A percentile compares a stretch with the other conserved stretches of the same genome.
These are phyloP conservation scores for Ophiocordyceps camponoti-rufipedis DNA, from an alignment of 2,329 filamentous ascomycete genomes.

Conservation along the genomic window DNA sequence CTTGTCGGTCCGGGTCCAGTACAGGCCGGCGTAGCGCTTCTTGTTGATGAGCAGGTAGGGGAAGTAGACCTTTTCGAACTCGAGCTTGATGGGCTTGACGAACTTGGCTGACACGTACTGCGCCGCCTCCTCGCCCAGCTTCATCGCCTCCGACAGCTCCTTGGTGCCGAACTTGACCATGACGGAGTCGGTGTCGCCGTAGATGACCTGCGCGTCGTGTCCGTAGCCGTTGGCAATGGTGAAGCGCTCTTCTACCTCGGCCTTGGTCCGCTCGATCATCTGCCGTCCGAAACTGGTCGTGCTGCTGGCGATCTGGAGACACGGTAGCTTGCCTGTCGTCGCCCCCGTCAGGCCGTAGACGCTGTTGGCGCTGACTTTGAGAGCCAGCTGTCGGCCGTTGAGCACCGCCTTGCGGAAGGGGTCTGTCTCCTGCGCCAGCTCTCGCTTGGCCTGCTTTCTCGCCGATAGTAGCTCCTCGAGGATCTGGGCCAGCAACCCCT, in stretches of 20 bases:
- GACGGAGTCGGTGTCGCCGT: slow-evolving; percentile 97
- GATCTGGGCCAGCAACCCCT: slow-evolving; percentile 87
- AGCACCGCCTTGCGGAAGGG: slow-evolving; percentile 95
- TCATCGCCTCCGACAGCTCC: slow-evolving; percentile 80
- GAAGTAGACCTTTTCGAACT: slow-evolving; percentile 98
- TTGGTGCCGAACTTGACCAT: slow-evolving; percentile 97
- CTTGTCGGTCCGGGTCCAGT: slow-evolving; percentile 88
- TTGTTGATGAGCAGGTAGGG: slow-evolving; percentile 99
- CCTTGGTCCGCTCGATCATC: slow-evolving; percentile 97
- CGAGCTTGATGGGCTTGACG: slow-evolving; percentile 90
- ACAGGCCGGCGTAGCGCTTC: slow-evolving; percentile 95
- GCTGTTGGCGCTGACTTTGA: slow-evolving; percentile 95
- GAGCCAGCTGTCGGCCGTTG: slow-evolving; percentile 86
- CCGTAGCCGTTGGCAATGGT: slow-evolving; percentile 86
- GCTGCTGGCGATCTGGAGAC: slow-evolving; percentile 85
- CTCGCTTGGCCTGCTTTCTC: slow-evolving; percentile 85
- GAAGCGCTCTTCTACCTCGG: slow-evolving; percentile 83
- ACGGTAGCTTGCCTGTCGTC: slow-evolving; percentile 88
- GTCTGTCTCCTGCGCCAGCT: slow-evolving; percentile 75
- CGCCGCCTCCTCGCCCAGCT: slow-evolving; percentile 82
- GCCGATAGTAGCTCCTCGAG: slow-evolving; percentile 82
- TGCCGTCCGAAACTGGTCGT: slow-evolving; percentile 93
- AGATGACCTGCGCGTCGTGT: slow-evolving; percentile 92
- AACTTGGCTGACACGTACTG: slow-evolving; percentile 82
- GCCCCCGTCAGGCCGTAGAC: slow-evolving; percentile 96